A percentile compares a stretch with the other conserved stretches of the same genome.
phyloP scores from a whole-genome alignment of 139 green algal species.

The Chlorella sp. region DNA sequence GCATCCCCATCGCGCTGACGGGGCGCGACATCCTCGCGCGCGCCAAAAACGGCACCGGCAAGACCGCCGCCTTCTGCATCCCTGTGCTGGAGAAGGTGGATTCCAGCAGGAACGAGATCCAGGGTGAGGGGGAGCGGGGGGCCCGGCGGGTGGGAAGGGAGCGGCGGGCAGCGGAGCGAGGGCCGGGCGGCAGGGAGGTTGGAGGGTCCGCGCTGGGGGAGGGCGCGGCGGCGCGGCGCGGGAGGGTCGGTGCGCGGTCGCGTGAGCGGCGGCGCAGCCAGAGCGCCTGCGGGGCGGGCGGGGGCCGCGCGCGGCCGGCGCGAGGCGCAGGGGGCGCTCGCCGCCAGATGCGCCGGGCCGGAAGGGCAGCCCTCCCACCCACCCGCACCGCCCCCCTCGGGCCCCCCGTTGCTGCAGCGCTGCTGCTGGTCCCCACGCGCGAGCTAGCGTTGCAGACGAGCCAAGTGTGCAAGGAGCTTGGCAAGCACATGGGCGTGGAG shows the following conservation, averaged over 20 bases:
- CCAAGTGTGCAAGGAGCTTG: constrained; percentile 93
- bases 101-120: constrained; percentile 84
- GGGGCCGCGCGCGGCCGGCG: too few relatives aligned
- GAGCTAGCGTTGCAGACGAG: constrained; percentile 98
- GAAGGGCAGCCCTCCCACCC: too few relatives aligned
- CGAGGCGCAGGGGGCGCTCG: too few relatives aligned
- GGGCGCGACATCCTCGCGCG: constrained; percentile 97
- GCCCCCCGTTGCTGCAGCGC: constrained; percentile 62
- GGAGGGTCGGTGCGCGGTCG: too few relatives aligned
- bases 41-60: constrained; percentile 99
- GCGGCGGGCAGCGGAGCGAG: too few relatives aligned
- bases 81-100: constrained; percentile 96
- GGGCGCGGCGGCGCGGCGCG: too few relatives aligned
- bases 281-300: too few relatives aligned
- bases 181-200: too few relatives aligned
- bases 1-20: constrained; percentile 97
- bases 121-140: constrained; percentile 62
- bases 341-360: too few relatives aligned
- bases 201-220: too few relatives aligned
- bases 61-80: constrained; percentile 99
- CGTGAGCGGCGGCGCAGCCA: too few relatives aligned
- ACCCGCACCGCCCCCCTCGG: too few relatives aligned
- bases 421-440: constrained; percentile 97
- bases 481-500: constrained; percentile 90
- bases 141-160: not conserved